Evolutionary conservation across 257 asterid species (phyloP).

Genomic region (Haberlea rhodopensis): DNA sequence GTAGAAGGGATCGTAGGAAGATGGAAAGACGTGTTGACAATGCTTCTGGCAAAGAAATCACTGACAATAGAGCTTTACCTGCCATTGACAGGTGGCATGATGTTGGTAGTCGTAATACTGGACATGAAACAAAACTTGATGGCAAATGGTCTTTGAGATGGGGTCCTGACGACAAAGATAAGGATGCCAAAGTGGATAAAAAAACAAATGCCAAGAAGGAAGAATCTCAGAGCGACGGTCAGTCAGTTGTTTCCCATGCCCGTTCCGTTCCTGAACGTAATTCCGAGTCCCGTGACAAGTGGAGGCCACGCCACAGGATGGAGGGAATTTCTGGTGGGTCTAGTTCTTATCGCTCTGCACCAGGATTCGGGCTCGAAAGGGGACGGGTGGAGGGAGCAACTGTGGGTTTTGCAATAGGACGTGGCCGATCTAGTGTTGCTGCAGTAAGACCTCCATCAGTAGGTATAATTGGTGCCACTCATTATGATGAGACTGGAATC

Average conservation of each 20-base stretch:
- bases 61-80: constrained; percentile 60
- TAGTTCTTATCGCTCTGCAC: constrained; percentile 80
- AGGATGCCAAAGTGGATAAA: constrained; percentile 71
- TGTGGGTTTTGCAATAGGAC: constrained; percentile 84
- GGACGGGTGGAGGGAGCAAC: constrained; percentile 73
- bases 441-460: constrained; percentile 44
- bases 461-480: constrained; percentile 54
- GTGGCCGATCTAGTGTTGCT: constrained; percentile 71
- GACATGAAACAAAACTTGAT: constrained; percentile 67
- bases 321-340: constrained; percentile 65
- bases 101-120: constrained; percentile 58
- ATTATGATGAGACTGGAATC: constrained; percentile 40
- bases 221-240: constrained; percentile 59
- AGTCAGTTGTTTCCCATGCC: constrained; percentile 44
- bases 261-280: constrained; percentile 80
- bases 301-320: constrained; percentile 99
- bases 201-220: constrained; percentile 73
- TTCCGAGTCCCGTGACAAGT: constrained; percentile 90
- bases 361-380: constrained; percentile 88
- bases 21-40: constrained; percentile 75
- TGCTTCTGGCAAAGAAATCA: constrained; percentile 63
- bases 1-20: constrained; percentile 91
- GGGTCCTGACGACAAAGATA: constrained; percentile 99
- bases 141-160: constrained; percentile 93
- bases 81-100: constrained; percentile 81